Evolutionary conservation across 2,329 filamentous ascomycete genomes (phyloP).

Genomic region (Cladosporium sphaerospermum): DNA sequence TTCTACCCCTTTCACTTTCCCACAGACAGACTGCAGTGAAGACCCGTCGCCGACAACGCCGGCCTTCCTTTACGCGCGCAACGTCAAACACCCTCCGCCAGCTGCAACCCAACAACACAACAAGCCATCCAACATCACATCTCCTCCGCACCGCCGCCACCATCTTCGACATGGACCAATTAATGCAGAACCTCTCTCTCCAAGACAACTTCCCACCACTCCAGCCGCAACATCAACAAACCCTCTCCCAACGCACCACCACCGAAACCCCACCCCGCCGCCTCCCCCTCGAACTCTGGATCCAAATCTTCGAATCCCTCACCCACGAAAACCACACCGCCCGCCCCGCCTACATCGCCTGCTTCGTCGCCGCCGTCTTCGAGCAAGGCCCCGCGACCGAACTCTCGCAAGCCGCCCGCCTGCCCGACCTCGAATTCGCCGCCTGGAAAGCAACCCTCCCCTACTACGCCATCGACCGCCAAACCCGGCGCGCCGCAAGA

Average conservation of each 20-base stretch:
- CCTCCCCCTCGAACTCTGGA: neutral
- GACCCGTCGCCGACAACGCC: too few species aligned
- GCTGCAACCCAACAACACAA: neutral
- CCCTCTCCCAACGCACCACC: too few species aligned
- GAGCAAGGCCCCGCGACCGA: neutral
- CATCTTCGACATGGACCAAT: too few species aligned
- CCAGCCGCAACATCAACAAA: too few species aligned
- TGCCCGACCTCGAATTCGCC: neutral
- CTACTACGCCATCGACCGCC: neutral
- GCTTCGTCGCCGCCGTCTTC: neutral
- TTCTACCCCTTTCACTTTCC: too few species aligned
- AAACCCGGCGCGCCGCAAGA: neutral
- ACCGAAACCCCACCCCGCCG: too few species aligned
- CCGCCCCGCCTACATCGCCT: neutral
- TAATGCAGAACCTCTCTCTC: too few species aligned
- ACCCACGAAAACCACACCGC: neutral
- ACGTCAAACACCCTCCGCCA: neutral
- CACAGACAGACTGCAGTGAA: too few species aligned
- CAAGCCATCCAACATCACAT: neutral
- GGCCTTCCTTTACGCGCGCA: too few species aligned
- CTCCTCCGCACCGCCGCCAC: too few species aligned
- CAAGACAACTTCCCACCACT: too few species aligned
- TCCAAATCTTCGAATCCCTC: neutral
- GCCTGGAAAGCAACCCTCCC: neutral
- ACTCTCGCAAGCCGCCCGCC: neutral